phyloP scores from a whole-genome alignment of 1,139 yeast species.

The Nakaseomyces bracarensis region DNA sequence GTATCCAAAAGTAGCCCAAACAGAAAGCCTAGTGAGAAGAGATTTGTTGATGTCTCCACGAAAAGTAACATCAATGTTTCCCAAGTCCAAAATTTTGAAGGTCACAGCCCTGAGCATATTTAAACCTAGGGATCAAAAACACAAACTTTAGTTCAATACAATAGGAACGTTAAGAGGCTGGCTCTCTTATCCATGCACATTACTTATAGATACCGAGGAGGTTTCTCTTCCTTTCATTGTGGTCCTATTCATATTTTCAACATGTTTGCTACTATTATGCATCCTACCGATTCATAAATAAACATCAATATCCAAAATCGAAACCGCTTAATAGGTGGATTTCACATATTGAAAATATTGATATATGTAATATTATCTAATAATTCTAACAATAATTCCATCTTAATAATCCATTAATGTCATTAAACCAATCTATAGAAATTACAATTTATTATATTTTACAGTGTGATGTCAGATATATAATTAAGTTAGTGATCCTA shows the following conservation, averaged over 20 bases:
- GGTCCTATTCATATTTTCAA: no score
- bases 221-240: neutral
- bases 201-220: neutral
- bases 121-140: neutral
- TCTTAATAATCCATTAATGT: neutral
- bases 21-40: conserved; percentile 25
- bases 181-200: conserved; percentile 1
- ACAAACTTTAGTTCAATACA: no score
- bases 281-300: neutral
- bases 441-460: no score
- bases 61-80: conserved; percentile 23
- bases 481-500: neutral
- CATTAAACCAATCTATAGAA: no score
- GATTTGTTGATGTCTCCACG: conserved; percentile 22
- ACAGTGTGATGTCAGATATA: neutral
- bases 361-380: no score
- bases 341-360: no score
- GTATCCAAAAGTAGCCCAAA: conserved; percentile 21
- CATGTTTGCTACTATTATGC: neutral
- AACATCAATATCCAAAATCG: no score
- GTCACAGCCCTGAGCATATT: conserved; percentile 26
- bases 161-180: neutral
- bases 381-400: no score
- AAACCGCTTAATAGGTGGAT: no score
- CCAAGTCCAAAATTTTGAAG: conserved; percentile 24